Conservation (phyloP, 495 filamentous ascomycete species). For the Aspergillus sparsus region DNA sequence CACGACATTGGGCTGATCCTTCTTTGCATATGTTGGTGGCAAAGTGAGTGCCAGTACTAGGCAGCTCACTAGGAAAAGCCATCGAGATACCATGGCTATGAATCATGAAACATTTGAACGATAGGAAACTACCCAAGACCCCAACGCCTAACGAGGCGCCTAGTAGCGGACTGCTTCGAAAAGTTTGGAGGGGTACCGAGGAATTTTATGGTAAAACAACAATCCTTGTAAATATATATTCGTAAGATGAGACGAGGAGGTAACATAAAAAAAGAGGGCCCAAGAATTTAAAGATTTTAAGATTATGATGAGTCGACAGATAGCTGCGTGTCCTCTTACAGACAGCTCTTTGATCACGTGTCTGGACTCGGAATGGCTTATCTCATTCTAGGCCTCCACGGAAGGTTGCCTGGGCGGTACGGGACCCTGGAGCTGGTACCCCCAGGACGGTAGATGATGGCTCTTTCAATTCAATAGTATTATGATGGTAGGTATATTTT, state of each 20-base stretch:
- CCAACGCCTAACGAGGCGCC: constrained; percentile 1
- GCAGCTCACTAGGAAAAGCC: constrained; percentile 41
- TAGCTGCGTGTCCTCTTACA: constrained; percentile 37
- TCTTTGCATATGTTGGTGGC: constrained; percentile 47
- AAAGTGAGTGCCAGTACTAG: constrained; percentile 37
- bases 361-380: constrained; percentile 20
- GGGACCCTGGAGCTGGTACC: too few relatives aligned
- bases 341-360: constrained; percentile 39
- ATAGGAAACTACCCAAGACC: constrained; percentile 7
- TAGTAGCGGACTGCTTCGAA: neutral
- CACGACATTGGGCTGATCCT: constrained; percentile 50
- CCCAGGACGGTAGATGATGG: too few relatives aligned
- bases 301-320: neutral
- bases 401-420: too few relatives aligned
- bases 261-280: neutral
- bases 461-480: too few relatives aligned
- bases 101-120: constrained; percentile 38
- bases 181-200: neutral
- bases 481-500: too few relatives aligned
- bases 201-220: neutral
- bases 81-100: constrained; percentile 44
- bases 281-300: neutral
- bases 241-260: neutral
- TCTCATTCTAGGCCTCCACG: constrained; percentile 10
- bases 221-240: neutral